Evolutionary conservation across 352 stramenopile genomes (phyloP).

Genomic region (Lagenidium sp.): DNA sequence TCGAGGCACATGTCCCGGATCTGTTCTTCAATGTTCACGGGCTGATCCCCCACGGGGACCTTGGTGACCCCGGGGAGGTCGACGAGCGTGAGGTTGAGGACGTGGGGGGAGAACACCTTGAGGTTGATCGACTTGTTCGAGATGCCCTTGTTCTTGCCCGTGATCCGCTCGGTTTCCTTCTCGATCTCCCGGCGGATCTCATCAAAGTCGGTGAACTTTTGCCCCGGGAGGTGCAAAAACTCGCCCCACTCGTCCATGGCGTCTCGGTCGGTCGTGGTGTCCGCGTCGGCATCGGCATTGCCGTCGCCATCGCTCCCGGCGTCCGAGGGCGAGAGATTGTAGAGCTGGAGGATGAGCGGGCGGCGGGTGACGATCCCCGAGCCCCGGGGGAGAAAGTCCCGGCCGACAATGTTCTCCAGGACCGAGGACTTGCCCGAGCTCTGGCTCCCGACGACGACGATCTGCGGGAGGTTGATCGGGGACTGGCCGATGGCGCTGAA

Average conservation of each 20-base stretch:
- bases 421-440: slow-evolving; percentile 96
- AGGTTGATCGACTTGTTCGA: slow-evolving; percentile 98
- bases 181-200: slow-evolving; percentile 98
- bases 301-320: slow-evolving; percentile 11
- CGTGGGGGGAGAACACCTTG: slow-evolving; percentile 96
- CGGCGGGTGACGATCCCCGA: slow-evolving; percentile 98
- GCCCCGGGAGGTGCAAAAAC: slow-evolving; percentile 95
- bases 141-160: slow-evolving; percentile 97
- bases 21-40: slow-evolving; percentile 98
- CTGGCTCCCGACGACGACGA: slow-evolving; percentile 97
- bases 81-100: slow-evolving; percentile 99
- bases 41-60: slow-evolving; percentile 98
- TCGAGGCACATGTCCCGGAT: slow-evolving; percentile 98
- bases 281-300: slow-evolving; percentile 10
- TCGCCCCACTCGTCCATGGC: slow-evolving; percentile 92
- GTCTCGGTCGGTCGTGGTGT: slow-evolving; percentile 6
- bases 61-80: slow-evolving; percentile 99
- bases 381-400: slow-evolving; percentile 94
- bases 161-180: slow-evolving; percentile 95
- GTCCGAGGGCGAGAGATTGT: slow-evolving; percentile 90
- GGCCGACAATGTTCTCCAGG: slow-evolving; percentile 93
- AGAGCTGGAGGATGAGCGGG: slow-evolving; percentile 97
- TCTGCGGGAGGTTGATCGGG: slow-evolving; percentile 96
- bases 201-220: slow-evolving; percentile 96
- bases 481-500: slow-evolving; percentile 94